phyloP scores from a whole-genome alignment of 495 filamentous ascomycete genomes.

The Ramalina peruviana region DNA sequence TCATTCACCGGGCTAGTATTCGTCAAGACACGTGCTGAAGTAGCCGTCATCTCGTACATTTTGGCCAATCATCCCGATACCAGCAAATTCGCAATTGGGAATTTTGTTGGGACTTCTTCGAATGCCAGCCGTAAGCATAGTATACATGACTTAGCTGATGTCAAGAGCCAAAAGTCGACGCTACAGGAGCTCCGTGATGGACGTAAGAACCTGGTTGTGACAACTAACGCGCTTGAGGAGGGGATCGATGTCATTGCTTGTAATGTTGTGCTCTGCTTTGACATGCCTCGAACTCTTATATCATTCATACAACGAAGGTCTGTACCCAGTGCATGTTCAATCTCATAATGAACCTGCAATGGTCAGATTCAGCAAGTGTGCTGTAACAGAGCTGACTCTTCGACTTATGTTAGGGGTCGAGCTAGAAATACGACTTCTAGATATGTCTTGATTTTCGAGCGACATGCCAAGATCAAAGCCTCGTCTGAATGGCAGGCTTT shows the following conservation, averaged over 20 bases:
- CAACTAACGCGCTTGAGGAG: conserved; percentile 81
- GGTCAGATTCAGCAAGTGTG: too few relatives aligned
- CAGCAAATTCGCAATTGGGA: conserved; percentile 42
- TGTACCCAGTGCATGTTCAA: too few relatives aligned
- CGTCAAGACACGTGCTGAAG: conserved; percentile 56
- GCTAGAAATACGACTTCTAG: conserved; percentile 60
- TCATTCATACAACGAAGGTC: conserved; percentile 65
- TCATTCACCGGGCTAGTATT: conserved; percentile 65
- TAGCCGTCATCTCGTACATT: conserved; percentile 51
- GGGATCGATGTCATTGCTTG: conserved; percentile 82
- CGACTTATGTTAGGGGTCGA: conserved; percentile 39
- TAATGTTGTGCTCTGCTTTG: conserved; percentile 76
- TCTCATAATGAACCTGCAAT: too few relatives aligned
- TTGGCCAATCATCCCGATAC: conserved; percentile 47
- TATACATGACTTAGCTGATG: conserved; percentile 46
- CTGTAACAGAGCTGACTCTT: conserved; percentile 7
- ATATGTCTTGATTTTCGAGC: conserved; percentile 49
- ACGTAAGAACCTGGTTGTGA: conserved; percentile 60
- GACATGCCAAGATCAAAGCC: conserved; percentile 23
- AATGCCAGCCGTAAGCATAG: conserved; percentile 30
- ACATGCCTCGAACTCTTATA: conserved; percentile 60
- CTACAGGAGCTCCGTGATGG: conserved; percentile 58
- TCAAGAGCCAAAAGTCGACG: conserved; percentile 39
- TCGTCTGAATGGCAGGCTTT: conserved; percentile 42
- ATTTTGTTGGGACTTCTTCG: conserved; percentile 61